phyloP scores from a whole-genome alignment of 2,329 filamentous ascomycete species.

The Cladorrhinum sp. region DNA sequence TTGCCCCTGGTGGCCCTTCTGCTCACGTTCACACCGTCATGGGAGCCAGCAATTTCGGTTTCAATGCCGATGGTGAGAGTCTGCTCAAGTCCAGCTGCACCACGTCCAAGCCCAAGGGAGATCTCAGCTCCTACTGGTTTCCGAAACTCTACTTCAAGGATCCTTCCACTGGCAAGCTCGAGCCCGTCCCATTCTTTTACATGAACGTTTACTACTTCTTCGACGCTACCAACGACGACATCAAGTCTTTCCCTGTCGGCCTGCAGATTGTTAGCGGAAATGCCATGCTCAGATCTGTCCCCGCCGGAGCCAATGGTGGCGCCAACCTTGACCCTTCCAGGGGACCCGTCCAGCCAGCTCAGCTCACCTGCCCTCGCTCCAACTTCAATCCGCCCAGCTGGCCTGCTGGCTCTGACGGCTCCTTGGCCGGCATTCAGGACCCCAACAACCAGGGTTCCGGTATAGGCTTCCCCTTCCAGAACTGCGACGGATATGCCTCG shows the following conservation, averaged over 20 bases:
- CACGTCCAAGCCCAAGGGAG: conserved; percentile 64
- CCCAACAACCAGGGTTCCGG: conserved; percentile 54
- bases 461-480: conserved; percentile 65
- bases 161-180: conserved; percentile 59
- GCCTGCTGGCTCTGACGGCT: conserved; percentile 53
- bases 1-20: conserved; percentile 57
- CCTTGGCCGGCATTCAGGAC: conserved; percentile 53
- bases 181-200: conserved; percentile 66
- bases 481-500: conserved; percentile 62
- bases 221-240: conserved; percentile 60
- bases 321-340: conserved; percentile 49
- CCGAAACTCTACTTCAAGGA: conserved; percentile 67
- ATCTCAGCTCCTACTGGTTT: conserved; percentile 76
- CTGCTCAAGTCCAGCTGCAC: conserved; percentile 64
- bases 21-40: conserved; percentile 68
- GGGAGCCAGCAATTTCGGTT: conserved; percentile 66
- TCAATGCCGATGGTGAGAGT: conserved; percentile 58
- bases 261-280: conserved; percentile 71
- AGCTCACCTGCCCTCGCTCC: conserved; percentile 59
- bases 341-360: conserved; percentile 51
- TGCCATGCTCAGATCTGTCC: conserved; percentile 52
- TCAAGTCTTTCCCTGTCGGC: conserved; percentile 66
- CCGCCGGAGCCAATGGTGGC: conserved; percentile 47
- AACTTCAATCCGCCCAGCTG: conserved; percentile 50
- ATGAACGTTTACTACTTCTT: conserved; percentile 78